Base-by-base conservation (phyloP, 2,329 filamentous ascomycete genomes). In the Aspergillus fumigatus region DNA sequence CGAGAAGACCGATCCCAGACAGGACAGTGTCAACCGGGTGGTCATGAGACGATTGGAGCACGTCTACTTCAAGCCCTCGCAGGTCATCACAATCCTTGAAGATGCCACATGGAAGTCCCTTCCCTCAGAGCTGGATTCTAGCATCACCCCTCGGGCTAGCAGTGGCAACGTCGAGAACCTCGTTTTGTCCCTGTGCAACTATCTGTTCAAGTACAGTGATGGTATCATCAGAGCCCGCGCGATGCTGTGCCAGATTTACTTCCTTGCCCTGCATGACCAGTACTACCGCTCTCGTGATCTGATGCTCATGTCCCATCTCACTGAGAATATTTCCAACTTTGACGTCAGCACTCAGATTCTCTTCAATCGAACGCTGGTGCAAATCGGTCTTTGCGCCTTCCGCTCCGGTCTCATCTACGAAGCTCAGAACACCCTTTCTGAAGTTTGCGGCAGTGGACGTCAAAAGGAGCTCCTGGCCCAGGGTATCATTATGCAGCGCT, bases 301-400 rank as follows among this genome's bases (percentile, higher is more conserved):
- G 89, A 96, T 97, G 88, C 86, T 99, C 75, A 99, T 99, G 92
- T 99, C 94, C 19, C 94, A 99, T 80, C 81, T 99, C 72, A 93
- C 97, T 73, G 94, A 99, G 81, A 96, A 90, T 54, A 99, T 99
- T 74, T 84, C 85, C 79, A 95, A 90, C 78, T 99, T 99, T 71
- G 94, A 99, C 70, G 89, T 99, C 66, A 91, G 88, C 79, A 96
- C 91, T 55, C 94, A 99, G 78, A 99, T 99, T 61, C 87, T 99
- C 56, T 99, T 95, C 87, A 99, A 99, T 84, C 87, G 94, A 65
- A 97, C 94, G 1, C 84, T 99, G 35, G 95, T 97, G 45, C 94
- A 99, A 77, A 93, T 99, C 59, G 95, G 94, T 67, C 89, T 99
- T 56, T 99, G 95, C 73, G 95, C 94, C 45, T 99, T 99, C 88